These are phyloP conservation scores for Cicer arietinum DNA, from an alignment of 306 rosid species.

Conservation along the genomic window DNA sequence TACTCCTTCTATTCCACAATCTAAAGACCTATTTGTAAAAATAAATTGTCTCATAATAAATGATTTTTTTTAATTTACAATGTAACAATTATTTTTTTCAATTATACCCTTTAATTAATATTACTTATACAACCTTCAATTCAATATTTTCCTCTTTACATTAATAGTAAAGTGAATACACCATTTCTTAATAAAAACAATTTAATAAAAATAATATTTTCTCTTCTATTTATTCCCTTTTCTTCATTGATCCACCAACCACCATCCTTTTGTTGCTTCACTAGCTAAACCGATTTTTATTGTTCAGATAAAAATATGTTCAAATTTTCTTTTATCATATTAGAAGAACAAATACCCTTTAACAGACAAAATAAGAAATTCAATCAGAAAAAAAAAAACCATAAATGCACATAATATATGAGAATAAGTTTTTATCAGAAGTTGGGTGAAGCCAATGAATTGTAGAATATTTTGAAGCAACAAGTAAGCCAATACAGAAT, in stretches of 20 bases:
- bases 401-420: conserved; percentile 20
- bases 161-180: no score
- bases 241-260: neutral
- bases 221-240: no score
- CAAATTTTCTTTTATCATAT: neutral
- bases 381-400: neutral
- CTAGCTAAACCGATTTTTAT: neutral
- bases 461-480: conserved; percentile 46
- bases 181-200: no score
- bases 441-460: conserved; percentile 50
- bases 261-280: neutral
- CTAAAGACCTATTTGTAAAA: no score
- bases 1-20: no score
- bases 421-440: conserved; percentile 33
- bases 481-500: conserved; percentile 41
- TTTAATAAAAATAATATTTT: no score
- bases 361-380: neutral
- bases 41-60: no score
- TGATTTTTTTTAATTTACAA: no score
- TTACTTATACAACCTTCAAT: no score
- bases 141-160: no score
- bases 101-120: no score
- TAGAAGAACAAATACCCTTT: neutral
- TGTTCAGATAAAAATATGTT: neutral
- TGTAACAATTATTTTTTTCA: no score